Base-by-base conservation (phyloP, 2,329 filamentous ascomycete genomes). In the Pestalotiopsis sp. region DNA sequence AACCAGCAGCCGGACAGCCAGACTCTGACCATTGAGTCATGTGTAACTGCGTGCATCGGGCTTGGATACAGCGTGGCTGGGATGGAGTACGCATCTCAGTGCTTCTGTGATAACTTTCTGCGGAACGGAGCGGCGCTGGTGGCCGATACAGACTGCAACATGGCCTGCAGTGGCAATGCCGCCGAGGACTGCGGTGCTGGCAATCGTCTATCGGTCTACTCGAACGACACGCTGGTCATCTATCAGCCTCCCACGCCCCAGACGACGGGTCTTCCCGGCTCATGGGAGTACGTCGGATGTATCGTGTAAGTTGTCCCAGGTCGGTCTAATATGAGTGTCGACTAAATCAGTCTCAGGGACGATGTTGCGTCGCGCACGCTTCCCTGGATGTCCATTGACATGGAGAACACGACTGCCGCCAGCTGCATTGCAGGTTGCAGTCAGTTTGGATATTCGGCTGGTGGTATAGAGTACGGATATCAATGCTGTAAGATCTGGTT, bases 391-490 rank as follows among this genome's bases (percentile, higher is more conserved):
- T 75, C 78, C 38, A 75, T 80, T n/a, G 72, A 83, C 12, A 71
- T 75, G 9, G 76, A 75, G 31, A 84, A 82, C 68, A 82, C 83
- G 65, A 80, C 78, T 4, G 81, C 79, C 4, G 78, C 79, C 12
- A 80, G 74, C 65, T 85, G 83, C 70, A 78, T 84, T 20, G 74
- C 70, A 20, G 79, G 79, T 39, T 85, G 83, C 69, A 75, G 78
- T 25, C 69, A 75, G 38, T 84, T 79, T 69, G 82, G 83, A 12
- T 85, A 82, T 67, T 78, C 77, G 71, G 79, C 81, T 27, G 83
- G 77, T 27, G 83, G 83, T 17, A 76, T 84, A 76, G 81, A 83
- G 68, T 84, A 83, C 66, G 81, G 82, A 45, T 75, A 79, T 62
- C 81, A 83, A 67, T 82, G 80, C 72, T 81, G 78, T 81, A 74